Evolutionary conservation across 2,329 filamentous ascomycete species (phyloP).

Genomic region (Exophiala xenobiotica): DNA sequence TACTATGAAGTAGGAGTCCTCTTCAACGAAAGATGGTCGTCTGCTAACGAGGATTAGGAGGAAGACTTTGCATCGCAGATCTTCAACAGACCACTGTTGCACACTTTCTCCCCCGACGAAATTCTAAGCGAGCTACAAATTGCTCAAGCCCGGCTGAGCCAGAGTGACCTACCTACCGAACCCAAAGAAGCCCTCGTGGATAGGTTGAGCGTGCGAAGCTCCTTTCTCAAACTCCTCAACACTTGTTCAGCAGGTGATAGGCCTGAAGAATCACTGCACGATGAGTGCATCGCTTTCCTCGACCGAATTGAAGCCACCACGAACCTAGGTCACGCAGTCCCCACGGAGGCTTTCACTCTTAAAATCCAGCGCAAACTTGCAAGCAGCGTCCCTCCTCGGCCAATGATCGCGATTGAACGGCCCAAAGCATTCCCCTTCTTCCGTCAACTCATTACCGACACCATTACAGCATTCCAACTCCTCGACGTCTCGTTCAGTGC

Average conservation of each 20-base stretch:
- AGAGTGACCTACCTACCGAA: slow-evolving; percentile 36
- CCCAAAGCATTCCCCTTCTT: slow-evolving; percentile 70
- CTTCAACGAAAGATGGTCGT: not conserved
- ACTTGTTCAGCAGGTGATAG: slow-evolving; percentile 2
- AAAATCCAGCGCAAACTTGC: slow-evolving; percentile 90
- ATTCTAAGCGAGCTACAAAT: slow-evolving; percentile 57
- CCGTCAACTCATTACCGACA: slow-evolving; percentile 69
- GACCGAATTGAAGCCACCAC: slow-evolving; percentile 60
- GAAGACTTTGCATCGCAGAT: slow-evolving; percentile 95
- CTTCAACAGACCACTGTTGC: slow-evolving; percentile 76
- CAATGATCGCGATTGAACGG: slow-evolving; percentile 72
- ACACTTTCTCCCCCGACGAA: slow-evolving; percentile 58
- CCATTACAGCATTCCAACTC: slow-evolving; percentile 65
- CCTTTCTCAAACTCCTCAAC: slow-evolving; percentile 44
- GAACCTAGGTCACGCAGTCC: slow-evolving; percentile 62
- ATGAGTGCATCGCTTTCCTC: slow-evolving; percentile 39
- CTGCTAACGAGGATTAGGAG: slow-evolving; percentile 56
- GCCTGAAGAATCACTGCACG: not conserved
- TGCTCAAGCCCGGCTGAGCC: slow-evolving; percentile 54
- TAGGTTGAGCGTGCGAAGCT: slow-evolving; percentile 60
- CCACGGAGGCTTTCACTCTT: slow-evolving; percentile 73
- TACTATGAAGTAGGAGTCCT: slow-evolving; percentile 73
- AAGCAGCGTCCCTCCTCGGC: slow-evolving; percentile 88
- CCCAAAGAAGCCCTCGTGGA: slow-evolving; percentile 58
- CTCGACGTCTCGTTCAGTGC: slow-evolving; percentile 41